These are phyloP conservation scores for Achaetomiella virescens DNA, from an alignment of 495 filamentous ascomycete species.

Conservation along the genomic window DNA sequence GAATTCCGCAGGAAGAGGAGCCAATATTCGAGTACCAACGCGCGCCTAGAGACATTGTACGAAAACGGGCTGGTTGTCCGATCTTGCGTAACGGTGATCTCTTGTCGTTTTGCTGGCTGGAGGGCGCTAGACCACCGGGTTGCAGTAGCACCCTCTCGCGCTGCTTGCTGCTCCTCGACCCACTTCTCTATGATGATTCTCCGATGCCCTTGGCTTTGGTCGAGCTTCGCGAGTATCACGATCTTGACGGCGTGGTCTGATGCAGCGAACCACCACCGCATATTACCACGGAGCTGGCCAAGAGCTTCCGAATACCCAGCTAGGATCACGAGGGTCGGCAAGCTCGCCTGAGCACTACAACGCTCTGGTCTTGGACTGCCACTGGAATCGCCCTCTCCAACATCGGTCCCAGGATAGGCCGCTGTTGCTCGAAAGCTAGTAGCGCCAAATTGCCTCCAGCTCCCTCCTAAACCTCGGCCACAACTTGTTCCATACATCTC, in stretches of 20 bases:
- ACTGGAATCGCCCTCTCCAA: slow-evolving; percentile 20
- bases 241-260: slow-evolving; percentile 28
- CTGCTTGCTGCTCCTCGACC: neutral
- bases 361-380: slow-evolving; percentile 17
- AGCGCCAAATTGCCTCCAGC: slow-evolving; percentile 9
- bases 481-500: slow-evolving; percentile 7
- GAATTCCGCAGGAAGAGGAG: no score
- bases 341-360: slow-evolving; percentile 9
- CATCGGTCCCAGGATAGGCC: slow-evolving; percentile 14
- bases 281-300: slow-evolving; percentile 18
- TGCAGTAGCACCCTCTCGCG: neutral
- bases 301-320: slow-evolving; percentile 27
- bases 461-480: neutral
- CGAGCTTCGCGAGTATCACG: slow-evolving; percentile 23
- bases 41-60: slow-evolving; percentile 20
- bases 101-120: neutral
- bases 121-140: neutral
- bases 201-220: neutral
- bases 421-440: slow-evolving; percentile 7
- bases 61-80: slow-evolving; percentile 9
- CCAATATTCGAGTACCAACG: slow-evolving; percentile 27
- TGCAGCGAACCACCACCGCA: slow-evolving; percentile 28
- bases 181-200: slow-evolving; percentile 15
- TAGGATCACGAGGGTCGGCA: slow-evolving; percentile 32
- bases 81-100: neutral